Conservation (phyloP, 768 basidiomycete genomes). For the Auricularia sp. region DNA sequence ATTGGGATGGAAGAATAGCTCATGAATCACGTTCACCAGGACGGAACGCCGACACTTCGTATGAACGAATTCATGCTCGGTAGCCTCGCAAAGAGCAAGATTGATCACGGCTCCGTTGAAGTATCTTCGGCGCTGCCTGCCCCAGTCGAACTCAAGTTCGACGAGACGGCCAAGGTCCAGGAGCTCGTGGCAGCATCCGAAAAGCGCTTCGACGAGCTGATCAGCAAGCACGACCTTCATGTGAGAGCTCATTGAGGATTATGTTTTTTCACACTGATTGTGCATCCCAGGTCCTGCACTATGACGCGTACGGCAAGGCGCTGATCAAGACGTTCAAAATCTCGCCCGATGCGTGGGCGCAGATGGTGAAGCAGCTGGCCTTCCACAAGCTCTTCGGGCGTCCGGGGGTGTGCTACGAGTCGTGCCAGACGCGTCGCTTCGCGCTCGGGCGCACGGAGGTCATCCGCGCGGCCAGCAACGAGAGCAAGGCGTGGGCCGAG, state of each 20-base stretch:
- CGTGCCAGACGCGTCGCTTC: conserved; percentile 88
- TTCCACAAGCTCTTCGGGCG: conserved; percentile 76
- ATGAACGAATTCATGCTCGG: conserved; percentile 91
- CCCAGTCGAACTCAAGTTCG: conserved; percentile 64
- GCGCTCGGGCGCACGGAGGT: conserved; percentile 90
- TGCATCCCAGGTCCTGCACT: conserved; percentile 55
- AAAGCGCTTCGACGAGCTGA: conserved; percentile 62
- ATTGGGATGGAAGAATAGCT: too few relatives aligned
- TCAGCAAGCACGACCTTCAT: conserved; percentile 69
- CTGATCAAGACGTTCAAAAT: conserved; percentile 71
- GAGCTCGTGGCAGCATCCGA: conserved; percentile 49
- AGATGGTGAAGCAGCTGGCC: conserved; percentile 92
- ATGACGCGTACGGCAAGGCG: conserved; percentile 82
- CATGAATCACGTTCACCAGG: conserved; percentile 21
- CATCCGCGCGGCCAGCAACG: conserved; percentile 73
- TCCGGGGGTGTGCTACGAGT: conserved; percentile 83
- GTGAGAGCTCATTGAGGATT: too few relatives aligned
- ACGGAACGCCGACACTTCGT: conserved; percentile 90
- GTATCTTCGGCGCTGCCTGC: conserved; percentile 33
- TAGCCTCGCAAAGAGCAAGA: conserved; percentile 58
- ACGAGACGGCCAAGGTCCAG: conserved; percentile 45
- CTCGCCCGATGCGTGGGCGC: conserved; percentile 92
- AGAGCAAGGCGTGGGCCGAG: conserved; percentile 78
- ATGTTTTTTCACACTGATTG: neutral
- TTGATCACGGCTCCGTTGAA: conserved; percentile 54